Evolutionary conservation across 228 moss, liverwort and hornwort species (phyloP).

Genomic region (Sphagnum magellanicum): DNA sequence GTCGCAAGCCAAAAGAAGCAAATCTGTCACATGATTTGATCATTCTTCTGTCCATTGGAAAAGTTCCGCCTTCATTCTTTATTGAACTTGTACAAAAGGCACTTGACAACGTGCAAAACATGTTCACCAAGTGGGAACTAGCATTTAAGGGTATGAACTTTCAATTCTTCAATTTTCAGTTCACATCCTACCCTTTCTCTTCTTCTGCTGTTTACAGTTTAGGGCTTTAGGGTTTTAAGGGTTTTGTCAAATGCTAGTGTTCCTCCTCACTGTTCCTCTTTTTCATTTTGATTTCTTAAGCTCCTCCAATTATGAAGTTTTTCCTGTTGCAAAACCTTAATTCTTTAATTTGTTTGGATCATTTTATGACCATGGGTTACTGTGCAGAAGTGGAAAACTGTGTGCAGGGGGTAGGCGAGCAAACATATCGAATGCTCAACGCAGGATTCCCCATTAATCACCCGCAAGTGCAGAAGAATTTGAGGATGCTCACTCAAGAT

Average conservation of each 20-base stretch:
- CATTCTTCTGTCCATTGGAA: conserved; percentile 42
- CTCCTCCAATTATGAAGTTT: too few relatives aligned
- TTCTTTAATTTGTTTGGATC: too few relatives aligned
- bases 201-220: too few relatives aligned
- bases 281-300: too few relatives aligned
- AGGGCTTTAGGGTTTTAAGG: too few relatives aligned
- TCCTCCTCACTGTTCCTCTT: too few relatives aligned
- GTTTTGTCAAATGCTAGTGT: too few relatives aligned
- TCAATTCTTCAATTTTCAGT: too few relatives aligned
- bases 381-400: background rate
- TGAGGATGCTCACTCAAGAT: background rate
- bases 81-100: conserved; percentile 34
- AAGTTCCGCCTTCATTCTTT: conserved; percentile 43
- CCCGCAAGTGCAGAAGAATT: conserved; percentile 3
- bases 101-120: conserved; percentile 22
- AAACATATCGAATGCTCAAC: conserved; percentile 6
- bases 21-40: conserved; percentile 53
- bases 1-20: conserved; percentile 40
- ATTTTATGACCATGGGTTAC: background rate
- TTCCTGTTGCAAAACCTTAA: too few relatives aligned
- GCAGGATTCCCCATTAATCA: conserved; percentile 11
- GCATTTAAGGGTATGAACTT: conserved; percentile 27
- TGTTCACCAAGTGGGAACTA: conserved; percentile 26
- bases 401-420: background rate
- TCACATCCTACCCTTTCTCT: too few relatives aligned